Evolutionary conservation across 441 rosid species (phyloP).

Genomic region (Pelargonium citronellum): DNA sequence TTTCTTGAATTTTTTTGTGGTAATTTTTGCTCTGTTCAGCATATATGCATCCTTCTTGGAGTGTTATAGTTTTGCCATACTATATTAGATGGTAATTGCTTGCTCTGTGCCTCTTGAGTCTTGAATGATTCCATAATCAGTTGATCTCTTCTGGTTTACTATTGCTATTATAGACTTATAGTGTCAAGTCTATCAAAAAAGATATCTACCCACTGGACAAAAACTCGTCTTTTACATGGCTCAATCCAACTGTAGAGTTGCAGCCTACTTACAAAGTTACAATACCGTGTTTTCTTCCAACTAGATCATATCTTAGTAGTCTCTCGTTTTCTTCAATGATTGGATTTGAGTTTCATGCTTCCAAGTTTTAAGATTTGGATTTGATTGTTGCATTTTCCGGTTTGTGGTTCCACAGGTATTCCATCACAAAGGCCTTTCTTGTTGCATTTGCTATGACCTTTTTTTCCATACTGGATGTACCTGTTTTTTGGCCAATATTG

Average conservation of each 20-base stretch:
- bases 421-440: slow-evolving; percentile 61
- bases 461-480: slow-evolving; percentile 59
- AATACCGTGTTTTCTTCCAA: neutral
- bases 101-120: neutral
- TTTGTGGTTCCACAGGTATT: slow-evolving; percentile 34
- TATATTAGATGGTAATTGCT: neutral
- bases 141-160: neutral
- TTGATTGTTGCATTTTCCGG: neutral
- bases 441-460: slow-evolving; percentile 65
- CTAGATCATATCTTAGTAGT: neutral
- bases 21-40: no score
- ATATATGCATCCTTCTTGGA: no score
- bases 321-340: neutral
- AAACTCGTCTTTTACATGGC: neutral
- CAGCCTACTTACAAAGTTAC: neutral
- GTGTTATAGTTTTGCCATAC: neutral
- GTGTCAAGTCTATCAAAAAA: neutral
- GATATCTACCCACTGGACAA: neutral
- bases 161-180: no score
- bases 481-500: slow-evolving; percentile 70
- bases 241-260: neutral
- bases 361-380: neutral
- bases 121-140: neutral
- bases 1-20: no score
- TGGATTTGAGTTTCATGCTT: neutral